Evolutionary conservation across 345 rosid species (phyloP), one percentile per base, ranked within the genome.

Genomic region (Luvunga scandens): DNA sequence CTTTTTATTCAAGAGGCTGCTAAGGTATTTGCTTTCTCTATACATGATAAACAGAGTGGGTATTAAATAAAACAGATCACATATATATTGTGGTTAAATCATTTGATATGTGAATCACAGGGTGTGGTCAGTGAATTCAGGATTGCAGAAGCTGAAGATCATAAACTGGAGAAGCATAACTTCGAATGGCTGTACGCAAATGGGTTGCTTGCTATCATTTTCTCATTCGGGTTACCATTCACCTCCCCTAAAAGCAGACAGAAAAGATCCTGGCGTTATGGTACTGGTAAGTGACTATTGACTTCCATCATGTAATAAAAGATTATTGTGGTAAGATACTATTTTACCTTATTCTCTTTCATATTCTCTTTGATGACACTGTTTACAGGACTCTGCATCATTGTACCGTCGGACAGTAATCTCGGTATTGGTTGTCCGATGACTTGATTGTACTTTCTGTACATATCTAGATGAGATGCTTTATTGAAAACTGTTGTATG

Each of bases 1-100:
- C 88, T 92, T 45, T 94, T 94, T 79, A 85, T 94, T 74, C 97
- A 94, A 86, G 92, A 94, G 85, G 95, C 97, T 80, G 30, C 91
- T 67, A 92, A 86, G 92, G 94, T 93, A 85, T 55, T 71, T 36
- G 39, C 16, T 68, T n/a, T 69, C 7, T 30, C 22, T 27, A 34
- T 19, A 33, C 45, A 9, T 31, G 42, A 45, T 30, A 74, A 57
- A 59, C 24, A 60, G 30, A 28, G 6, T 4, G 50, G 5, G 30
- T 48, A 9, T n/a, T 13, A 13, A 13, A 45, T 45, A 2, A 45
- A 45, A 45, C 50, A 55, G 22, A 9, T 30, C 18, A 21, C 13
- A 14, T 3, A 22, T 34, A 6, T 28, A 25, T 7, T 68, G 53
- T 62, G 45, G n/a, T 73, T 9, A 19, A 73, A 57, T 39, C 9